Evolutionary conservation across 2,329 filamentous ascomycete genomes (phyloP), one percentile per base, ranked within the genome.

Genomic region (Pseudocercospora musae): DNA sequence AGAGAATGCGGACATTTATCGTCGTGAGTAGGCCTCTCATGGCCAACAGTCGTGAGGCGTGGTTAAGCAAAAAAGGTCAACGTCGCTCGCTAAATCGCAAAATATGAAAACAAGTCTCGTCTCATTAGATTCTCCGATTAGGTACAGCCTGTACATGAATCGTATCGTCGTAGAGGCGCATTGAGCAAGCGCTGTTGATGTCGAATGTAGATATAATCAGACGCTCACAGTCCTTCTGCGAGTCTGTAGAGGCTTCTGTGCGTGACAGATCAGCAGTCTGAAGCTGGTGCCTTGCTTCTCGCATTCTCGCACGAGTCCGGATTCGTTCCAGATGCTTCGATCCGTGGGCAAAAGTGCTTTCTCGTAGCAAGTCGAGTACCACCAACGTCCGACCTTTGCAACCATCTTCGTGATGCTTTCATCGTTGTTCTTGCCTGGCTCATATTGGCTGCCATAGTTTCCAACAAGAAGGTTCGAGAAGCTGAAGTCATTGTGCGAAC

Each of bases 311-410:
- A 98, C 80, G 27, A 98, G 78, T 9, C 83, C 83, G 59, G 83
- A 85, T 73, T 97, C 90, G 52, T 82, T 84, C 89, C 93, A 98
- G 68, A 98, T 90, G 74, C 89, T 89, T 63, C 77, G 85, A 50
- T 80, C 79, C 53, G 80, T 78, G 55, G 73, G 70, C 8, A 74
- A 72, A 3, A 81, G 69, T 31, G 79, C 75, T 62, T 82, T 77
- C 77, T 97, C 94, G 75, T 97, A 98, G 80, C 94, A 97, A 57
- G 90, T 87, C 9, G 87, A 90, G 77, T 96, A 98, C 95, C 95
- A 99, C 92, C 94, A 98, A 48, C 95, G 85, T 1, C 92, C 94
- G 10, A 98, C 94, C 66, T 88, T 89, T 15, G 92, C 89, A 21
- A 98, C 92, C 83, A 96, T 96, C 72, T 91, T 93, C 13, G 92